phyloP scores from a whole-genome alignment of 306 rosid species.

The Quercus alba region DNA sequence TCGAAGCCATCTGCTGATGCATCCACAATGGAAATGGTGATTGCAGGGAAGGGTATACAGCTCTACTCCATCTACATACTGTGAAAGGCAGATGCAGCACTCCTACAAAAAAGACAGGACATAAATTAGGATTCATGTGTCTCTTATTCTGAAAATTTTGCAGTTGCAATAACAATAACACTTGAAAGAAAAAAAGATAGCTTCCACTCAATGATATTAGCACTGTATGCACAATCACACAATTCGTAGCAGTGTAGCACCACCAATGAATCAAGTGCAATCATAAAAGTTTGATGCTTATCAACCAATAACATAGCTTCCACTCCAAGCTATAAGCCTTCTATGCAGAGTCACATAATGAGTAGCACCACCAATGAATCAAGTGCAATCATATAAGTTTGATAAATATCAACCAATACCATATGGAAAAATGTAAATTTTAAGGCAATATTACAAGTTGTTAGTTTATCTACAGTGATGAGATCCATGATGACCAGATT shows the following conservation, averaged over 20 bases:
- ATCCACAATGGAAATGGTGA: constrained; percentile 84
- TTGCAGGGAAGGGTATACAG: constrained; percentile 69
- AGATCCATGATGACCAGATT: background rate
- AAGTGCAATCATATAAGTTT: background rate
- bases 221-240: too few species aligned
- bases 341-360: too few species aligned
- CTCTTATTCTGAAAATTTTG: background rate
- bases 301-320: too few species aligned
- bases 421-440: background rate
- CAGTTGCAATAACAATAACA: background rate
- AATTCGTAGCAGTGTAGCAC: too few species aligned
- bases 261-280: too few species aligned
- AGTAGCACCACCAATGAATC: background rate
- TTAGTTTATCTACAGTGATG: background rate
- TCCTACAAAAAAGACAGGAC: constrained; percentile 41
- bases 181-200: background rate
- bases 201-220: background rate
- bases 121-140: constrained; percentile 16
- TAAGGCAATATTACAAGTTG: background rate
- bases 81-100: constrained; percentile 79
- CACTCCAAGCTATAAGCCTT: too few species aligned
- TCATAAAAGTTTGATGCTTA: too few species aligned
- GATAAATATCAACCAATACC: background rate
- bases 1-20: constrained; percentile 82
- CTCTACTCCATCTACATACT: constrained; percentile 67